phyloP scores from a whole-genome alignment of 257 asterid genomes.

The Schizonepeta tenuifolia region DNA sequence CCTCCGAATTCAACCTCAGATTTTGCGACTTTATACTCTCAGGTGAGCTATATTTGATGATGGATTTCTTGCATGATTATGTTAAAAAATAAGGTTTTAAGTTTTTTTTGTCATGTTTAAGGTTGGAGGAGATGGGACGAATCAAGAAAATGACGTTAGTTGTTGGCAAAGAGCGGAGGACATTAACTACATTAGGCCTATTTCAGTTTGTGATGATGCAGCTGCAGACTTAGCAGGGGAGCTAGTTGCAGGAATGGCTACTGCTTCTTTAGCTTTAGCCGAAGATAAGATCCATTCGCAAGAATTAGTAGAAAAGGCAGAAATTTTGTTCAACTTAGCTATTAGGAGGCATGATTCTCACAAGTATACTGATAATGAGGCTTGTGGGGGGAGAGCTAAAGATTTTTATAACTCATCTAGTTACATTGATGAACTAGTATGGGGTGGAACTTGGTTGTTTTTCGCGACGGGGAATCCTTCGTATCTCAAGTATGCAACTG shows the following conservation, averaged over 20 bases:
- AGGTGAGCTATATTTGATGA: conserved; percentile 37
- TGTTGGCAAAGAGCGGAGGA: conserved; percentile 76
- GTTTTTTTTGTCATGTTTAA: conserved; percentile 19
- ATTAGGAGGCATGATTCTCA: conserved; percentile 29
- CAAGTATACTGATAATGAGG: conserved; percentile 46
- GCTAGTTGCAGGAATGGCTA: conserved; percentile 59
- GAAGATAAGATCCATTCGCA: conserved; percentile 37
- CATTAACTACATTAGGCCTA: conserved; percentile 52
- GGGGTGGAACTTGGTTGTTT: conserved; percentile 66
- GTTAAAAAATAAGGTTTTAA: neutral
- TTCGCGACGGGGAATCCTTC: conserved; percentile 55
- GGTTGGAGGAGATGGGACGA: conserved; percentile 46
- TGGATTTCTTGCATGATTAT: neutral
- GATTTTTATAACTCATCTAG: conserved; percentile 50
- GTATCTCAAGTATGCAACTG: conserved; percentile 51
- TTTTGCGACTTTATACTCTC: conserved; percentile 49
- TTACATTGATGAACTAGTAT: conserved; percentile 54
- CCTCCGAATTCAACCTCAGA: conserved; percentile 41
- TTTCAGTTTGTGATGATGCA: conserved; percentile 48
- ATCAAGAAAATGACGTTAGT: conserved; percentile 43
- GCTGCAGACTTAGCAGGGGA: conserved; percentile 72
- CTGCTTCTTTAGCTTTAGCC: conserved; percentile 57
- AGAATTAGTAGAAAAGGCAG: conserved; percentile 45
- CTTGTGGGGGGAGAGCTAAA: conserved; percentile 52
- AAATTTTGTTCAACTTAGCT: conserved; percentile 40